These are phyloP conservation scores for Posidonia oceanica DNA, from an alignment of 116 monocot genomes.

Conservation along the genomic window DNA sequence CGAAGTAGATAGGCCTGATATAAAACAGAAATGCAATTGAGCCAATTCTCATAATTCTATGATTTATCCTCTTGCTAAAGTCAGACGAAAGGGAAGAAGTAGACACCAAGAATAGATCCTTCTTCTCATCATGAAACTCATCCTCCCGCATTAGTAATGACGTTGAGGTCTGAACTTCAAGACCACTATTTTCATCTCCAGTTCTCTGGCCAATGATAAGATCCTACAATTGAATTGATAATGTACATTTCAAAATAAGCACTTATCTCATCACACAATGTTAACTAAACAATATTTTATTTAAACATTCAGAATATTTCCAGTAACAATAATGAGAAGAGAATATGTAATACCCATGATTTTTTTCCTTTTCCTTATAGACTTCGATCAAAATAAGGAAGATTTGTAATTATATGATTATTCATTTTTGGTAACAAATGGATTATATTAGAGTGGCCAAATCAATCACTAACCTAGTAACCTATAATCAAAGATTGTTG, in stretches of 20 bases:
- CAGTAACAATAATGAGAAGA: too few relatives aligned
- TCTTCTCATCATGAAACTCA: conserved; percentile 26
- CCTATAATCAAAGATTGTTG: too few relatives aligned
- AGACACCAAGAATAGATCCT: conserved; percentile 74
- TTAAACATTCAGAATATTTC: too few relatives aligned
- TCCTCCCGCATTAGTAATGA: background rate
- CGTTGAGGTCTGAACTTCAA: background rate
- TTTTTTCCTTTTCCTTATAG: too few relatives aligned
- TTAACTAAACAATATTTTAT: too few relatives aligned
- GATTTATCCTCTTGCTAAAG: background rate
- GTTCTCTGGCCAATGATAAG: background rate
- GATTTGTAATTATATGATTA: too few relatives aligned
- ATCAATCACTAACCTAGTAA: too few relatives aligned
- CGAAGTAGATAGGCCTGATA: conserved; percentile 73
- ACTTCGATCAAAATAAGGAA: too few relatives aligned
- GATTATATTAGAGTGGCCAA: too few relatives aligned
- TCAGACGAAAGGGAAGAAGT: background rate
- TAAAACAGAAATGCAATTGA: conserved; percentile 9
- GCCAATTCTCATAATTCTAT: background rate
- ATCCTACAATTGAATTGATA: background rate
- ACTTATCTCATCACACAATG: too few relatives aligned
- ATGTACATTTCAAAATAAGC: background rate
- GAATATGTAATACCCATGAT: too few relatives aligned
- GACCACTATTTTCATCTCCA: background rate
- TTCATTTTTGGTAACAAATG: too few relatives aligned